Evolutionary conservation across 208 protist species (phyloP).

Genomic region (Leishmania guyanensis): DNA sequence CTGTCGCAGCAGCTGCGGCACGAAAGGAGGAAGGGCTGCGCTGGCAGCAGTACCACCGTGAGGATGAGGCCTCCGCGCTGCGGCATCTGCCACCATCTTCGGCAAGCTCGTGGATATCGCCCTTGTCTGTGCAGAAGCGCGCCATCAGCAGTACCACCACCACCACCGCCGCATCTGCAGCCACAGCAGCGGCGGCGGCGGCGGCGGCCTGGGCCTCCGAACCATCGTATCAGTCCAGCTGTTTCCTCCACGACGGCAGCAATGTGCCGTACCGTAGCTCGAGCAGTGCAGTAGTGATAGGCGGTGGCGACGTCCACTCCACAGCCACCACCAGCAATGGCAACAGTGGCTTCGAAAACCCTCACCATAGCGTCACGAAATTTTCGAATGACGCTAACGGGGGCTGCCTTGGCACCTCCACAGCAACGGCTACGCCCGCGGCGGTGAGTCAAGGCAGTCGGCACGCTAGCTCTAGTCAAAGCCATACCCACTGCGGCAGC

Average conservation of each 20-base stretch:
- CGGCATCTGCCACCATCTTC: constrained; percentile 16
- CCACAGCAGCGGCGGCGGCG: background rate
- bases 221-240: constrained; percentile 19
- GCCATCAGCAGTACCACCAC: constrained; percentile 1
- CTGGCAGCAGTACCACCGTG: constrained; percentile 41
- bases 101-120: constrained; percentile 30
- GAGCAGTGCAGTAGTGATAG: background rate
- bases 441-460: background rate
- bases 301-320: background rate
- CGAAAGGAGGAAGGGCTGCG: constrained; percentile 35
- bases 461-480: background rate
- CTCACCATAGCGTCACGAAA: constrained; percentile 29
- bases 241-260: constrained; percentile 1
- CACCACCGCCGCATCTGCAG: background rate
- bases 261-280: constrained; percentile 1
- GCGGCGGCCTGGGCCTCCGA: constrained; percentile 14
- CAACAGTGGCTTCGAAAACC: constrained; percentile 3
- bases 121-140: constrained; percentile 25
- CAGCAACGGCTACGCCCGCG: background rate
- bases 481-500: background rate
- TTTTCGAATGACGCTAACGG: constrained; percentile 18
- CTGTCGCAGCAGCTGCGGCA: constrained; percentile 10
- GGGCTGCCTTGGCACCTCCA: constrained; percentile 13
- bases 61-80: constrained; percentile 30
- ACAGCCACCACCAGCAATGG: constrained; percentile 6